A percentile compares a stretch with the other conserved stretches of the same genome.
These are phyloP conservation scores for Blastobotrys attinorum DNA, from an alignment of 805 yeast genomes.

Conservation along the genomic window DNA sequence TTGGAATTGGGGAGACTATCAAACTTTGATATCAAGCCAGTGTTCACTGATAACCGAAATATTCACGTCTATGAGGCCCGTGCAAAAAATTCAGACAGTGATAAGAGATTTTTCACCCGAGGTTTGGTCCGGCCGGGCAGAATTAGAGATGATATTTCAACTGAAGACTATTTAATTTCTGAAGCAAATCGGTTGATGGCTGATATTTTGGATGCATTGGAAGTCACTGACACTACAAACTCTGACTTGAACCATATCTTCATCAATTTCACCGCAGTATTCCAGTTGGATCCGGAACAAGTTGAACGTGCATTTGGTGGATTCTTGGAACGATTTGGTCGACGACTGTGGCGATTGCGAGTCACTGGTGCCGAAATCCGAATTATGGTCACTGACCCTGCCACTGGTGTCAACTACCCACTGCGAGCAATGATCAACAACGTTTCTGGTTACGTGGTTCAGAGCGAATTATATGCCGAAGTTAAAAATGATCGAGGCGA, in stretches of 20 bases:
- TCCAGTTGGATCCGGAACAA: conserved; percentile 89
- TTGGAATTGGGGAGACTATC: conserved; percentile 89
- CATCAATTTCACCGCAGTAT: conserved; percentile 93
- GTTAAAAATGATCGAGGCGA: conserved; percentile 87
- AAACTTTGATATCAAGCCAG: conserved; percentile 90
- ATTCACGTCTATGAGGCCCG: conserved; percentile 95
- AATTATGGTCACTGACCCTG: conserved; percentile 87
- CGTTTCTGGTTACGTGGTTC: conserved; percentile 95
- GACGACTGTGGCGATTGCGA: conserved; percentile 93
- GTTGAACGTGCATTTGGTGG: conserved; percentile 98
- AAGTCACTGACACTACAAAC: conserved; percentile 87
- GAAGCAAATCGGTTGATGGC: conserved; percentile 96
- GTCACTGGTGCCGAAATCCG: conserved; percentile 97
- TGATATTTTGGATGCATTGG: conserved; percentile 90
- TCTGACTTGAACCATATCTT: conserved; percentile 96
- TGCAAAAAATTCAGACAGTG: conserved; percentile 88
- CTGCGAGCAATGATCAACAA: conserved; percentile 94
- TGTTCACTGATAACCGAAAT: conserved; percentile 93
- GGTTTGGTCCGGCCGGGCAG: conserved; percentile 96
- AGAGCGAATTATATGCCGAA: conserved; percentile 90
- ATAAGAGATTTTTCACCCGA: conserved; percentile 92
- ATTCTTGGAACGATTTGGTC: conserved; percentile 93
- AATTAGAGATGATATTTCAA: conserved; percentile 85
- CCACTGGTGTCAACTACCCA: conserved; percentile 88
- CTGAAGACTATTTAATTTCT: conserved; percentile 88